Evolutionary conservation across 371 early-diverging fungal genomes (phyloP).

Genomic region (Antonospora locustae): DNA sequence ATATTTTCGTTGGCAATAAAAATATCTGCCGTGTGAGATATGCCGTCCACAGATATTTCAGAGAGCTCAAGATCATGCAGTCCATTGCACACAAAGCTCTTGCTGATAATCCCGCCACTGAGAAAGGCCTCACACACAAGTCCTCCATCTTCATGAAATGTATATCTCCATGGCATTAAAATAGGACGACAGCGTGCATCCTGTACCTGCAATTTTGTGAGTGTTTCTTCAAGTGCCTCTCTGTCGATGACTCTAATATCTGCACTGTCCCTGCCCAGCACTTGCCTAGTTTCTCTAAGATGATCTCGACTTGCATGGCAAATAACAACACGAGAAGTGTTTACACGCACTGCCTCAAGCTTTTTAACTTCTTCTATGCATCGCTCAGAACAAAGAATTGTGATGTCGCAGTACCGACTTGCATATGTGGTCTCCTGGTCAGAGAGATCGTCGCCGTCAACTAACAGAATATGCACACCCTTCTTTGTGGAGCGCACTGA

Average conservation of each 20-base stretch:
- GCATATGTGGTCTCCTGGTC: slow-evolving; percentile 9
- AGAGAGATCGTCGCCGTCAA: background rate
- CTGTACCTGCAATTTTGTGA: slow-evolving; percentile 26
- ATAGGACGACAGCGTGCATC: slow-evolving; percentile 42
- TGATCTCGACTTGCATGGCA: slow-evolving; percentile 7
- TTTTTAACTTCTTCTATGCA: slow-evolving; percentile 3
- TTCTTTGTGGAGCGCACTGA: slow-evolving; percentile 3
- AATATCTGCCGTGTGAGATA: slow-evolving; percentile 2
- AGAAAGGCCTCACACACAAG: slow-evolving; percentile 42
- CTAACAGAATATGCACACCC: slow-evolving; percentile 7
- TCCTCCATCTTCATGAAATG: background rate
- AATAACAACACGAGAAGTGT: slow-evolving; percentile 34
- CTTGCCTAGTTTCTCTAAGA: slow-evolving; percentile 7
- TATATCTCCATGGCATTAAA: slow-evolving; percentile 30
- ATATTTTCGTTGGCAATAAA: slow-evolving; percentile 19
- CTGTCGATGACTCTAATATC: slow-evolving; percentile 33
- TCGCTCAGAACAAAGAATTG: slow-evolving; percentile 31
- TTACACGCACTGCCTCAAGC: slow-evolving; percentile 17
- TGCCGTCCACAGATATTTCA: slow-evolving; percentile 8
- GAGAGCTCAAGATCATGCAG: slow-evolving; percentile 18
- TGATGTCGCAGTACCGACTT: slow-evolving; percentile 24
- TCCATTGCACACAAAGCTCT: slow-evolving; percentile 50
- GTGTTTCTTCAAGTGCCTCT: slow-evolving; percentile 10
- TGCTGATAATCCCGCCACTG: slow-evolving; percentile 41
- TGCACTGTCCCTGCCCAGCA: slow-evolving; percentile 33